Conservation (phyloP, 202 grass and related monocot genomes). For the Brachypodium distachyon region DNA sequence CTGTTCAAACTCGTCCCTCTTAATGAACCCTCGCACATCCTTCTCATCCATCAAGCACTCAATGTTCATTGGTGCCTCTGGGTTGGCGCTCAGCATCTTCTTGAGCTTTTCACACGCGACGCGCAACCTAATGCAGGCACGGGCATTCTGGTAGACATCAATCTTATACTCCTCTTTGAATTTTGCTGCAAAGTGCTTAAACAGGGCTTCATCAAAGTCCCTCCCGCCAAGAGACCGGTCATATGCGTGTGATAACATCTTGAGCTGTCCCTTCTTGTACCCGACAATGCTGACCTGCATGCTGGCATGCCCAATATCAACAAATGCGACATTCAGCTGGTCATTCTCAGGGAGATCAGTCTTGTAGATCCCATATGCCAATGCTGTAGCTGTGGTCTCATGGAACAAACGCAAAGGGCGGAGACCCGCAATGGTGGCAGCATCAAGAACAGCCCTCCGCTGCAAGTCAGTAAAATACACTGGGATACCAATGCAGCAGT, state of each 20-base stretch:
- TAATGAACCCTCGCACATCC: constrained; percentile 87
- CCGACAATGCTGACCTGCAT: constrained; percentile 91
- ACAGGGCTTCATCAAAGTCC: constrained; percentile 92
- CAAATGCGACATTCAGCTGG: constrained; percentile 87
- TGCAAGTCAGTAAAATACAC: constrained; percentile 86
- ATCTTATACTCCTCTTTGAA: constrained; percentile 96
- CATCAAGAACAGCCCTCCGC: constrained; percentile 74
- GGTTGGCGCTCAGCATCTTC: constrained; percentile 89
- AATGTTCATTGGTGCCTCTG: constrained; percentile 75
- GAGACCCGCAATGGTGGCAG: constrained; percentile 75
- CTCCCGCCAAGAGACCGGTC: constrained; percentile 85
- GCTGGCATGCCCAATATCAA: constrained; percentile 92
- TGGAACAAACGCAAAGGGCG: constrained; percentile 70
- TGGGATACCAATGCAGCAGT: constrained; percentile 95
- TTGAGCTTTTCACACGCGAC: constrained; percentile 88
- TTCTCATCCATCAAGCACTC: constrained; percentile 99
- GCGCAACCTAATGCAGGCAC: constrained; percentile 74
- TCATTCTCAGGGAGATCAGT: constrained; percentile 85
- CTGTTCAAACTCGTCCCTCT: constrained; percentile 82
- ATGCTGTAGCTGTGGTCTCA: constrained; percentile 79
- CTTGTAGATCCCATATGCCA: constrained; percentile 98
- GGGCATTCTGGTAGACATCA: constrained; percentile 96
- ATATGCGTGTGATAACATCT: constrained; percentile 76
- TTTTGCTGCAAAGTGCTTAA: constrained; percentile 77
- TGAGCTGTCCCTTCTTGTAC: constrained; percentile 91